Conservation (phyloP, 768 basidiomycete genomes). For the Sarcodon sp. region DNA sequence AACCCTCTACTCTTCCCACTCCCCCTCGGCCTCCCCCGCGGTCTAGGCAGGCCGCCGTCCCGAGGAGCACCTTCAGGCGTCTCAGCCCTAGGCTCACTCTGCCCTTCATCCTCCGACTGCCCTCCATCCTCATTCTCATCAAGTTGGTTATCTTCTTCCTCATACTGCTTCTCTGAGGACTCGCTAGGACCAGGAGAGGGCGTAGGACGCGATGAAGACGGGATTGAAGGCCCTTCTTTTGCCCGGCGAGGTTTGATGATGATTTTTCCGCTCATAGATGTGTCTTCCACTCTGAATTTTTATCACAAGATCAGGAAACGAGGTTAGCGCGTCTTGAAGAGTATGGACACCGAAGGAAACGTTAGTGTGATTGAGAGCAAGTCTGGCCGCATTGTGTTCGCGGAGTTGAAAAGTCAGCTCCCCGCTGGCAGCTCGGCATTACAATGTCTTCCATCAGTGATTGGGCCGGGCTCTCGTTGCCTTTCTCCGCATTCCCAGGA, state of each 20-base stretch:
- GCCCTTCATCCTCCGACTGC: slow-evolving; percentile 1
- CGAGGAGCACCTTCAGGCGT: slow-evolving; percentile 8
- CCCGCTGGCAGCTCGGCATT: no score
- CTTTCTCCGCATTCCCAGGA: no score
- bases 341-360: no score
- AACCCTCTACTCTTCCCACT: slow-evolving; percentile 10
- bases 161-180: slow-evolving; percentile 1
- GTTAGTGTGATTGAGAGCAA: no score
- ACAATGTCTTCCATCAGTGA: no score
- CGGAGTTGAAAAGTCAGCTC: no score
- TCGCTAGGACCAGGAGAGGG: not conserved
- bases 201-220: slow-evolving; percentile 4
- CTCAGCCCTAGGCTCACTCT: slow-evolving; percentile 4
- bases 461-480: no score
- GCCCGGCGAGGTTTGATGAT: slow-evolving; percentile 7
- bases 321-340: no score
- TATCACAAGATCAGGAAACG: no score
- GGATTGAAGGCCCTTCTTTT: not conserved
- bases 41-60: slow-evolving; percentile 7
- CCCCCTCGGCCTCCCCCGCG: slow-evolving; percentile 13
- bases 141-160: slow-evolving; percentile 1
- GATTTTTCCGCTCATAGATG: slow-evolving; percentile 6
- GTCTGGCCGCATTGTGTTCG: no score
- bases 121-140: slow-evolving; percentile 2
- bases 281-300: no score